A percentile compares a stretch with the other conserved stretches of the same genome.
phyloP scores from a whole-genome alignment of 345 rosid species.

The Populus nigra region DNA sequence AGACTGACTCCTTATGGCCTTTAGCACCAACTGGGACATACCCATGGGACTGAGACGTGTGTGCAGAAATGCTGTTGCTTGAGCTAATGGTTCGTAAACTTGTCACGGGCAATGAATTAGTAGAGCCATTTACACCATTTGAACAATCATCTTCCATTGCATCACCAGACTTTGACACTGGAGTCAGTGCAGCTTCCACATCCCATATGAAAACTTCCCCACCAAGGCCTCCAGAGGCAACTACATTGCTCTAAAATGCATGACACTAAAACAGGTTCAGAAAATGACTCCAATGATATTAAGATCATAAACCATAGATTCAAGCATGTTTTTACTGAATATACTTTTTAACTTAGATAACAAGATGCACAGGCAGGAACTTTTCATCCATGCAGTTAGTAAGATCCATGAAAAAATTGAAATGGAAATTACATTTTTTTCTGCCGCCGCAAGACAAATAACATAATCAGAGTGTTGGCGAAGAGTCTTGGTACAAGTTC shows the following conservation, averaged over 20 bases:
- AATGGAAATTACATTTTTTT: conserved; percentile 76
- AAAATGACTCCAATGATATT: conserved; percentile 32
- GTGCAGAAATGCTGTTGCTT: conserved; percentile 71
- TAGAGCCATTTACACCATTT: conserved; percentile 61
- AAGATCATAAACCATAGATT: neutral
- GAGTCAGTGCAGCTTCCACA: conserved; percentile 85
- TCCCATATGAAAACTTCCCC: conserved; percentile 99
- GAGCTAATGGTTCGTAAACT: conserved; percentile 79
- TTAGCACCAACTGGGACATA: conserved; percentile 77
- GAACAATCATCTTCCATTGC: conserved; percentile 70
- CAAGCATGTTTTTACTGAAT: conserved; percentile 6
- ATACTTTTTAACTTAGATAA: conserved; percentile 15
- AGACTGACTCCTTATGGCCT: conserved; percentile 99
- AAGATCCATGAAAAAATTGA: conserved; percentile 29
- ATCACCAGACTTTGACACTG: conserved; percentile 70
- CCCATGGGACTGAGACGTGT: conserved; percentile 69
- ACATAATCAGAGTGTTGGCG: conserved; percentile 98
- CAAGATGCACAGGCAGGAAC: conserved; percentile 20
- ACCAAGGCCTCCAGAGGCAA: conserved; percentile 99
- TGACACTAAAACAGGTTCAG: conserved; percentile 67
- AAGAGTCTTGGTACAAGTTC: conserved; percentile 76
- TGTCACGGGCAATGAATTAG: conserved; percentile 56
- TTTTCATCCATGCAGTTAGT: conserved; percentile 25
- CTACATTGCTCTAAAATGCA: conserved; percentile 81
- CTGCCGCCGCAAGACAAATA: conserved; percentile 86